Conservation (phyloP, 2,329 filamentous ascomycete genomes). For the Pestalotiopsis sp. region DNA sequence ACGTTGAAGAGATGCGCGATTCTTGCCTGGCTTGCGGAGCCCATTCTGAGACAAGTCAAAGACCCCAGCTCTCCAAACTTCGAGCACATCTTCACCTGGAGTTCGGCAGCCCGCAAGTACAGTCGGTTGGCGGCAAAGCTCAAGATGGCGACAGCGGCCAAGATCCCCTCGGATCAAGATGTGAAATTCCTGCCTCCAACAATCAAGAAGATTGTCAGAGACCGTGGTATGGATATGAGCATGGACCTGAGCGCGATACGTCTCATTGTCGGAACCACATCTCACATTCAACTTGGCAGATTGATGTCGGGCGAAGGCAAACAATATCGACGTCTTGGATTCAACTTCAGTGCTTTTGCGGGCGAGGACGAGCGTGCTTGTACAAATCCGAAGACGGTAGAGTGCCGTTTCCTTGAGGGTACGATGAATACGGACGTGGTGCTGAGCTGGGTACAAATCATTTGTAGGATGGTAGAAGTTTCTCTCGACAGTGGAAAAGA, state of each 20-base stretch:
- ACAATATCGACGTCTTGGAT: conserved; percentile 37
- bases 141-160: neutral
- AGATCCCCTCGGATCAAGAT: neutral
- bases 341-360: conserved; percentile 43
- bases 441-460: conserved; percentile 35
- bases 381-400: conserved; percentile 36
- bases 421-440: conserved; percentile 30
- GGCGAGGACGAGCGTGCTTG: conserved; percentile 34
- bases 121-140: conserved; percentile 31
- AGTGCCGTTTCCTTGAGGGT: conserved; percentile 41
- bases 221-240: neutral
- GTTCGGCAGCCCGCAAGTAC: conserved; percentile 30
- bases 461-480: conserved; percentile 30
- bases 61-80: conserved; percentile 39
- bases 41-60: conserved; percentile 35
- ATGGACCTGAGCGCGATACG: conserved; percentile 24
- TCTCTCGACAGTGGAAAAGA: conserved; percentile 16
- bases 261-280: conserved; percentile 30
- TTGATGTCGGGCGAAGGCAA: conserved; percentile 35
- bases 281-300: conserved; percentile 32
- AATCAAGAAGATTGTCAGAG: neutral
- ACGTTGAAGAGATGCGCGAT: conserved; percentile 36
- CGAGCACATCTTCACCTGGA: conserved; percentile 39
- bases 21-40: conserved; percentile 38
- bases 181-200: conserved; percentile 10